Evolutionary conservation across 2,329 filamentous ascomycete genomes (phyloP), one percentile per base, ranked within the genome.

Genomic region (Leptographium lundbergii): DNA sequence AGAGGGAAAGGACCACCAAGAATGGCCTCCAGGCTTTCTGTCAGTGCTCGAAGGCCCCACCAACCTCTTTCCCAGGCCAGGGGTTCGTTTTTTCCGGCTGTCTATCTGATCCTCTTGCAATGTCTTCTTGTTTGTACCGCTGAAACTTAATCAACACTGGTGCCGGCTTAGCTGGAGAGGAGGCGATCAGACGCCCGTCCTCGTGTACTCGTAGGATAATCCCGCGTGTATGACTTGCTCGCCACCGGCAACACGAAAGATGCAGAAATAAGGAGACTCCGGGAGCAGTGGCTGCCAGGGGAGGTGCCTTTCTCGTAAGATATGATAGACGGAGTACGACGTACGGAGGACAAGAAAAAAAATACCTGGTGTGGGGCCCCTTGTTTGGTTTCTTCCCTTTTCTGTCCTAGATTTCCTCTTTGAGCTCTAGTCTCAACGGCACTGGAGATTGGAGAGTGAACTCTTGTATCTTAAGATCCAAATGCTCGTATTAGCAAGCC

Each of bases 361-460:
- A 29, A 36, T 29, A 25, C 42, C 42, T 45, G 6, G 42, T 39
- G 25, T 47, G 24, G 34, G 14, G n/a, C 54, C 47, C 29, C 55
- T 50, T 32, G 47, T 24, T 32, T 32, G n/a, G 27, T 34, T 19
- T n/a, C 47, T 57, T 51, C 47, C 55, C 29, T 19, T 17, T 57
- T 57, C 13, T 17, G 55, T 50, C 45, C 45, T 57, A 57, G 47
- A 10, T 9, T 19, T 39, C 54, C 24, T 19, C n/a, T 56, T 56
- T 56, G 19, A 27, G 54, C 39, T 19, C 25, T 32, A 42, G n/a
- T 24, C 17, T 48, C 39, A 56, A 56, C 54, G 54, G 54, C 19
- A 56, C 19, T 56, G 54, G 48, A 47, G 54, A 56, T 56, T 47
- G 54, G 54, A 25, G 36, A 36, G 32, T 54, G 52, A 54, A 11